phyloP scores from a whole-genome alignment of 1,284 basidiomycete species.

The Amylostereum areolatum region DNA sequence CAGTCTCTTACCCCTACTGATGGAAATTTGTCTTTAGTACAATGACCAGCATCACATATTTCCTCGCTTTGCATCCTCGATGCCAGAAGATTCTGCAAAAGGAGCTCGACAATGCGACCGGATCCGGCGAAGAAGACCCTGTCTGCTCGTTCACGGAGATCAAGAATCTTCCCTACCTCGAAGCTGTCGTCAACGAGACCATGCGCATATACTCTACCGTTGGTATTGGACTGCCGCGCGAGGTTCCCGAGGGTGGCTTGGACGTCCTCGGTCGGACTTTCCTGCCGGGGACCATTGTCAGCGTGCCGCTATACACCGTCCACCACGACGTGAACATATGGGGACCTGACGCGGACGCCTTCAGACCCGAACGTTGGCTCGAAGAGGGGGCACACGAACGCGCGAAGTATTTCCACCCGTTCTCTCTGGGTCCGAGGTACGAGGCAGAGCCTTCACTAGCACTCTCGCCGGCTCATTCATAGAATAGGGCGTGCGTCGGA shows the following conservation, averaged over 20 bases:
- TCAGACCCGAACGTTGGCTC: slow-evolving; percentile 78
- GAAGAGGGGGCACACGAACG: slow-evolving; percentile 55
- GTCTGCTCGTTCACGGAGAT: slow-evolving; percentile 54
- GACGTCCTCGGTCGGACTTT: slow-evolving; percentile 56
- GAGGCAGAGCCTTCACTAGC: not conserved
- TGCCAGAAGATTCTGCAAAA: slow-evolving; percentile 69
- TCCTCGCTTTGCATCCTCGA: slow-evolving; percentile 64
- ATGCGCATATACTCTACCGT: slow-evolving; percentile 79
- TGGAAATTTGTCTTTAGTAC: not conserved
- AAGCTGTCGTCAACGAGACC: slow-evolving; percentile 80
- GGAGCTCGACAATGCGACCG: slow-evolving; percentile 75
- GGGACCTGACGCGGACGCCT: slow-evolving; percentile 76
- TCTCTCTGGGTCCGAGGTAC: slow-evolving; percentile 2
- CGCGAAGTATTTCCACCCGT: slow-evolving; percentile 34
- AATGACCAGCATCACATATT: slow-evolving; percentile 66
- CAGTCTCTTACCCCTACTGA: not conserved
- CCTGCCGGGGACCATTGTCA: slow-evolving; percentile 66
- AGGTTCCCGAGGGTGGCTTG: slow-evolving; percentile 66
- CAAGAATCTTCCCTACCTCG: slow-evolving; percentile 69
- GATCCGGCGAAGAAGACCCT: slow-evolving; percentile 46
- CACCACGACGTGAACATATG: slow-evolving; percentile 68
- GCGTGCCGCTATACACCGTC: slow-evolving; percentile 74
- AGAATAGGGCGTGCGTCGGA: slow-evolving; percentile 63
- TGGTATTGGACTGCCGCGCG: slow-evolving; percentile 76
- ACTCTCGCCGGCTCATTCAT: not conserved